Evolutionary conservation across 2,329 filamentous ascomycete genomes (phyloP).

Genomic region (Calonectria pseudoreteaudii): DNA sequence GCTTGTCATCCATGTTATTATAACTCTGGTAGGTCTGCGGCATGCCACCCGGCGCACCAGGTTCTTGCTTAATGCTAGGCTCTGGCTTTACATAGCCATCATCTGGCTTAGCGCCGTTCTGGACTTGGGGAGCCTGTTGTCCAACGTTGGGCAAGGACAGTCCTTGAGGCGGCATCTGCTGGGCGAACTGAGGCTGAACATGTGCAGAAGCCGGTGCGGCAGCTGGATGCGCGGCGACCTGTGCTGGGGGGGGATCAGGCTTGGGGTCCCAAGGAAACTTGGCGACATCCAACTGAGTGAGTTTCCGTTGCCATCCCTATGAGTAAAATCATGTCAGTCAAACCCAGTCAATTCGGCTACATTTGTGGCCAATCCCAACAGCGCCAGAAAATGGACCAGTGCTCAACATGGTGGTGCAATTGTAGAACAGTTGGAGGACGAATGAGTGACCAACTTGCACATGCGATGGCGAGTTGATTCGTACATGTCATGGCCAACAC

Average conservation of each 20-base stretch:
- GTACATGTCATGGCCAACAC: background rate
- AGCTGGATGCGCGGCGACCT: slow-evolving; percentile 48
- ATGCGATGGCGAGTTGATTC: background rate
- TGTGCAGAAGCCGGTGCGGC: slow-evolving; percentile 40
- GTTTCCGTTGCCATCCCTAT: slow-evolving; percentile 94
- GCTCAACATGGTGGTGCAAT: background rate
- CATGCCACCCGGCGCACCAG: slow-evolving; percentile 49
- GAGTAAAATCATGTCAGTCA: slow-evolving; percentile 36
- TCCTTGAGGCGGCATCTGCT: slow-evolving; percentile 42
- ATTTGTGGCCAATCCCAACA: background rate
- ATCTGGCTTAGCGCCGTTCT: slow-evolving; percentile 59
- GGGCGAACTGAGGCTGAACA: slow-evolving; percentile 47
- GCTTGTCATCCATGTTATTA: slow-evolving; percentile 49
- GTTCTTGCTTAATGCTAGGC: slow-evolving; percentile 59
- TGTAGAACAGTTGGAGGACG: background rate
- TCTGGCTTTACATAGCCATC: slow-evolving; percentile 60
- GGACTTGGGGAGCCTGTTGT: slow-evolving; percentile 38
- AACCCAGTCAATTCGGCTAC: background rate
- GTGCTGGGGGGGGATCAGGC: slow-evolving; percentile 67
- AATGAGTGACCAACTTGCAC: background rate
- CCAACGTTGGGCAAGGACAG: slow-evolving; percentile 47
- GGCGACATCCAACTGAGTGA: slow-evolving; percentile 86
- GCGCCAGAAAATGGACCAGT: background rate
- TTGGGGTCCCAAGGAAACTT: slow-evolving; percentile 96
- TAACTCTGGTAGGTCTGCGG: slow-evolving; percentile 48